Base-by-base conservation (phyloP, 2,329 filamentous ascomycete genomes). In the Neoscytalidium dimidiatum region DNA sequence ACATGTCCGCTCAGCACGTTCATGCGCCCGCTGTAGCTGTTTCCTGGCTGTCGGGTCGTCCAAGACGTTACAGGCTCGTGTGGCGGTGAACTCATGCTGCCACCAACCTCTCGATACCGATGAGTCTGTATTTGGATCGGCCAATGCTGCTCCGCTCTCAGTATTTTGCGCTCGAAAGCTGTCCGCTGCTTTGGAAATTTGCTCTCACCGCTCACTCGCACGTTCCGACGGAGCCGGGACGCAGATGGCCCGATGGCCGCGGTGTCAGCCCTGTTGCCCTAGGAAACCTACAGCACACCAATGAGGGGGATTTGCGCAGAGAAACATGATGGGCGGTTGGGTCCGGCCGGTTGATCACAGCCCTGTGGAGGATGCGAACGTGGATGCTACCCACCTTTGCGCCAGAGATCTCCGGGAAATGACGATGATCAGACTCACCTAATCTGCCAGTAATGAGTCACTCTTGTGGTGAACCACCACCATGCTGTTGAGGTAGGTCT, bases 361-460 rank as follows among this genome's bases (percentile, higher is more conserved):
- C 56, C 56, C 56, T 58, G 56, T 58, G 56, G 56, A 58, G 56
- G 56, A 58, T 58, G 56, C 33, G 56, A 58, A 58, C 56, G 35
- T 58, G 56, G 56, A 58, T 58, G 53, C 53, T 52, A 33, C 29
- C 49, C 49, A 52, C 49, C 46, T 26, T 38, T 33, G 33, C 52
- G 3, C 28, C 33, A 26, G 38, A 29, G 53, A 58, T 58, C 56
- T 58, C 26, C 56, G 43, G 53, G 56, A 46, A 46, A 58, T 58
- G 38, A 46, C 56, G 56, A 31, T 58, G 53, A 58, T 58, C 53
- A 21, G n/a, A 29, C 52, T 43, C n/a, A 35, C 28, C 51, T n/a
- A 56, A 38, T 56, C 52, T 43, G 46, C 46, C 44, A 1, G 28
- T 7, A 46, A 46, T 58, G 56, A 58, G 56, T 58, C 56, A 58